Base-by-base conservation (phyloP, 2,329 filamentous ascomycete genomes). In the Dactylellina parvicollis region DNA sequence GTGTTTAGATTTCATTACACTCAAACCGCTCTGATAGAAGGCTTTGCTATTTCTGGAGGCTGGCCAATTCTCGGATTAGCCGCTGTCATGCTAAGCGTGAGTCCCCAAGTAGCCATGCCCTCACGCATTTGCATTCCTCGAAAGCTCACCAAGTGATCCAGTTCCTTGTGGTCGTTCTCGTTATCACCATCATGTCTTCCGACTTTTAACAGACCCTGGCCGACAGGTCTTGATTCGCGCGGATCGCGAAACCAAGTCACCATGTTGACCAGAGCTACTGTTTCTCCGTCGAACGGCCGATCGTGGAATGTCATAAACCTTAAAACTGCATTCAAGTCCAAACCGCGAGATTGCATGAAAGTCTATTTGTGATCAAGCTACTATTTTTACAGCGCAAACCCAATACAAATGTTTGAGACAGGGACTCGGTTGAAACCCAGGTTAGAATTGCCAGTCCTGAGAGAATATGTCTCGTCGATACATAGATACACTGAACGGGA, bases 11-110 rank as follows among this genome's bases (percentile, higher is more conserved):
- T 73, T 50, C 54, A 66, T 46, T 59, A 24, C 10, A 61, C 42
- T 8, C 69, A 73, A 42, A 59, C 49, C 26, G 69, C 69, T 10
- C 16, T 73, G 32, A 73, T 73, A 20, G 60, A 73, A 46, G 67
- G 69, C 9, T 20, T 47, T 24, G 69, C 52, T n/a, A 42, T 73
- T 32, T 66, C 69, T 55, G 69, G 69, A 14, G 69, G 69, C 12
- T 73, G 69, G 69, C 55, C 60, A 32, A 61, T 73, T 30, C 8
- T 73, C 7, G 54, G 40, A 22, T n/a, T 73, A 8, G 60, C 60
- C 34, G 20, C 46, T 34, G 20, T 61, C 5, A 40, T 65, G 10
- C 42, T 73, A 4, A 38, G 26, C 8, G 69, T 73, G 22, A 66
- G 69, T 73, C 32, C n/a, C 20, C 16, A 36, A 18, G 10, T 36